Evolutionary conservation across 805 yeast species (phyloP).

Genomic region (Danielia oregonensis): DNA sequence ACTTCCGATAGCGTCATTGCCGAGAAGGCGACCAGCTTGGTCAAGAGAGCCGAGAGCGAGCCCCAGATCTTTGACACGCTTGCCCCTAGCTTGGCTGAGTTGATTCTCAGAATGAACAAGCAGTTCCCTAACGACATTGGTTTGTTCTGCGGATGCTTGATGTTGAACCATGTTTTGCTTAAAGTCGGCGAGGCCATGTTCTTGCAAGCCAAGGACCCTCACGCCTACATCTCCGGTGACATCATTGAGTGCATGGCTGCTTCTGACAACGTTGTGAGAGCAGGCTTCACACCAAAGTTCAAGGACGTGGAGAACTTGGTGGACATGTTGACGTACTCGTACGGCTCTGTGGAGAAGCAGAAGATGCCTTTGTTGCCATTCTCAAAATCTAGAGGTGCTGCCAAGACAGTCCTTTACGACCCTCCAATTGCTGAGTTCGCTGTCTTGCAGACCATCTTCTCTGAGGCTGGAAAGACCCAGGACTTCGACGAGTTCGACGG

Average conservation of each 20-base stretch:
- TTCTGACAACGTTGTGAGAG: conserved; percentile 95
- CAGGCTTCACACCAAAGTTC: conserved; percentile 99
- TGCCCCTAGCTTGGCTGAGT: conserved; percentile 55
- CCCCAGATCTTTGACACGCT: conserved; percentile 55
- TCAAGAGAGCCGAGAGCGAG: conserved; percentile 55
- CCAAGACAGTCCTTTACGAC: conserved; percentile 62
- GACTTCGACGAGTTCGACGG: conserved; percentile 64
- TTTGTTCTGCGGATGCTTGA: conserved; percentile 88
- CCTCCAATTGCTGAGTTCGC: conserved; percentile 98
- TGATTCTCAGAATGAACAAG: conserved; percentile 70
- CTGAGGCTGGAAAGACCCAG: conserved; percentile 47
- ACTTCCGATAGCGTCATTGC: conserved; percentile 59
- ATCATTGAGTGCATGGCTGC: conserved; percentile 99
- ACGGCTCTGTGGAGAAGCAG: conserved; percentile 88
- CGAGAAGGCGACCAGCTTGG: conserved; percentile 59
- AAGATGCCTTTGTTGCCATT: conserved; percentile 71
- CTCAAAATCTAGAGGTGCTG: conserved; percentile 56
- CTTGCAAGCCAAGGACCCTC: conserved; percentile 95
- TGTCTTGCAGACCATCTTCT: conserved; percentile 76
- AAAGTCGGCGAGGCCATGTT: conserved; percentile 94
- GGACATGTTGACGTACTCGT: conserved; percentile 83
- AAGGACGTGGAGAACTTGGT: conserved; percentile 92
- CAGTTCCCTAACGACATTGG: conserved; percentile 96
- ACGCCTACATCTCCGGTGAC: conserved; percentile 95
- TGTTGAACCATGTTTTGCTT: conserved; percentile 83